These are phyloP conservation scores for Penicillium sp. DNA, from an alignment of 2,329 filamentous ascomycete genomes.

Conservation along the genomic window DNA sequence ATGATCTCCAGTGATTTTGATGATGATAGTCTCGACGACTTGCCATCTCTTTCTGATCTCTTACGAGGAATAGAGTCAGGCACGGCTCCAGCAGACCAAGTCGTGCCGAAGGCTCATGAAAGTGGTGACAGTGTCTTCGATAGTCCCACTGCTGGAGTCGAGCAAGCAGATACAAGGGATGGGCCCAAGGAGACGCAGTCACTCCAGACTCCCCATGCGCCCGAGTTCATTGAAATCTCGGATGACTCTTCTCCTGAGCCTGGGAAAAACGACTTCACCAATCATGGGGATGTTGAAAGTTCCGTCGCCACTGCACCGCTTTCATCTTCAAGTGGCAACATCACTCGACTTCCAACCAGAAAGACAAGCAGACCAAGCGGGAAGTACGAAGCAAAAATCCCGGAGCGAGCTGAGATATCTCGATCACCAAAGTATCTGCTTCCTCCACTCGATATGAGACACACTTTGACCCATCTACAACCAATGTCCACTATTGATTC, in stretches of 20 bases:
- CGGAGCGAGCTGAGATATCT: not conserved
- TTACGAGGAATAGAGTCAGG: conserved; percentile 1
- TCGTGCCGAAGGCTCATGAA: not conserved
- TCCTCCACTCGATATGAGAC: not conserved
- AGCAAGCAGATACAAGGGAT: too few relatives aligned
- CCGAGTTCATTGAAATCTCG: conserved; percentile 8
- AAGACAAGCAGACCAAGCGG: conserved; percentile 7
- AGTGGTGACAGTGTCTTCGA: not conserved
- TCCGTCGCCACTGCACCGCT: not conserved
- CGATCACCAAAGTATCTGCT: not conserved
- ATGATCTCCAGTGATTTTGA: conserved; percentile 38
- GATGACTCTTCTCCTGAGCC: conserved; percentile 4
- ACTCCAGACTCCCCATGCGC: not conserved
- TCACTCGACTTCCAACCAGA: conserved; percentile 3
- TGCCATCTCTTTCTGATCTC: conserved; percentile 41
- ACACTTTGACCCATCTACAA: not conserved
- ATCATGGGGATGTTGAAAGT: not conserved
- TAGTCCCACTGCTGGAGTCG: too few relatives aligned
- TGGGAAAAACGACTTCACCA: not conserved
- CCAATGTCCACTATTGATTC: not conserved
- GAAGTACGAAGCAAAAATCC: not conserved
- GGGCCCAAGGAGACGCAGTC: not conserved
- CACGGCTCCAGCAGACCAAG: too few relatives aligned
- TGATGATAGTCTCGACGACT: conserved; percentile 36
- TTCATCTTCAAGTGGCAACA: not conserved